phyloP scores from a whole-genome alignment of 2,329 filamentous ascomycete genomes.

The Aspergillus thermomutatus region DNA sequence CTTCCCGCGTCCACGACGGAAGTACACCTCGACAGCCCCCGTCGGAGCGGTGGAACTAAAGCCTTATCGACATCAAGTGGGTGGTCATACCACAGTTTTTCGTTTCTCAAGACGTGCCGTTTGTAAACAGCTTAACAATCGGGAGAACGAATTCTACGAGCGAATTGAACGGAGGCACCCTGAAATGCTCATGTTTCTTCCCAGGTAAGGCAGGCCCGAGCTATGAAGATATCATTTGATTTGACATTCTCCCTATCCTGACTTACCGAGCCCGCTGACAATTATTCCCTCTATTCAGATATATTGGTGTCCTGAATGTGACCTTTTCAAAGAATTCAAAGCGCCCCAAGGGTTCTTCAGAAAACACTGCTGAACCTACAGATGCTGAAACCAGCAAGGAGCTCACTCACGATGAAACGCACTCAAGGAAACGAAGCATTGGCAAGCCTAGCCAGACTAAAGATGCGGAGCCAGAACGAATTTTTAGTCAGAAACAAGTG shows the following conservation, averaged over 20 bases:
- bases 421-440: conserved; percentile 10
- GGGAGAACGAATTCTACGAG: conserved; percentile 98
- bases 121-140: conserved; percentile 96
- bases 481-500: conserved; percentile 73
- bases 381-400: conserved; percentile 9
- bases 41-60: conserved; percentile 92
- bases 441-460: conserved; percentile 14
- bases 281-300: conserved; percentile 52
- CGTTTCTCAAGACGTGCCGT: conserved; percentile 92
- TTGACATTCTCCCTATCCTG: background rate
- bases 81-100: conserved; percentile 93
- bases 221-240: conserved; percentile 42
- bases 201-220: conserved; percentile 52
- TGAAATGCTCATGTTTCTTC: conserved; percentile 84
- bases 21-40: conserved; percentile 45
- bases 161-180: conserved; percentile 88
- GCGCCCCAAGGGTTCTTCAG: conserved; percentile 47
- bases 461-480: conserved; percentile 42
- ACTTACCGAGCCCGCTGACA: background rate
- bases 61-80: conserved; percentile 95
- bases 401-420: conserved; percentile 6
- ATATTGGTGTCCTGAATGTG: conserved; percentile 95
- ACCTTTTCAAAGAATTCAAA: conserved; percentile 84
- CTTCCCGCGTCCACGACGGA: conserved; percentile 26
- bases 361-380: conserved; percentile 21